Evolutionary conservation across 768 basidiomycete species (phyloP).

Genomic region (Lentinula lateritia): DNA sequence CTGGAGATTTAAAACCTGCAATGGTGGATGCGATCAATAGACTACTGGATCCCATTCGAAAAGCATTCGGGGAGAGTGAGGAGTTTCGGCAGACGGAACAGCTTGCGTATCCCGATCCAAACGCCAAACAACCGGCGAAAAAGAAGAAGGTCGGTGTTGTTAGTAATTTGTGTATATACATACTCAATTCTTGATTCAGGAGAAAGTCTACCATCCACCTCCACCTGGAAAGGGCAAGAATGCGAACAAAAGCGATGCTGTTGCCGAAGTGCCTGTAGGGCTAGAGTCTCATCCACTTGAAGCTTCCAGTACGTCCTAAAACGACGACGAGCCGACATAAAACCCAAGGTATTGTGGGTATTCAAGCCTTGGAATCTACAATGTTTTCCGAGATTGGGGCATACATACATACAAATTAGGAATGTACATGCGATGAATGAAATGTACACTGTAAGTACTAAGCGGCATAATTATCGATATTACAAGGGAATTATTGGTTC

Average conservation of each 20-base stretch:
- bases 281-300: neutral
- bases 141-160: conserved; percentile 49
- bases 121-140: conserved; percentile 54
- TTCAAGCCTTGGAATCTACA: too few relatives aligned
- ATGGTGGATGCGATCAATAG: conserved; percentile 70
- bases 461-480: too few relatives aligned
- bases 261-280: too few relatives aligned
- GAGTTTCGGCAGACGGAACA: conserved; percentile 78
- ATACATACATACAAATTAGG: neutral
- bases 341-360: too few relatives aligned
- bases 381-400: neutral
- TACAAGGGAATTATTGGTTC: too few relatives aligned
- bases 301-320: neutral
- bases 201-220: conserved; percentile 79
- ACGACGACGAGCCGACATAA: neutral
- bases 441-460: neutral
- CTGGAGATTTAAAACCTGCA: conserved; percentile 80
- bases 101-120: conserved; percentile 81
- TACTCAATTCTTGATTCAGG: conserved; percentile 30
- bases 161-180: neutral
- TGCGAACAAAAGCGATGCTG: neutral
- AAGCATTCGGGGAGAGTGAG: conserved; percentile 66
- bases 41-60: conserved; percentile 76
- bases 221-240: conserved; percentile 77
- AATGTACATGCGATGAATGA: neutral